Evolutionary conservation across 2,329 filamentous ascomycete species (phyloP).

Genomic region (Fusarium buharicum): DNA sequence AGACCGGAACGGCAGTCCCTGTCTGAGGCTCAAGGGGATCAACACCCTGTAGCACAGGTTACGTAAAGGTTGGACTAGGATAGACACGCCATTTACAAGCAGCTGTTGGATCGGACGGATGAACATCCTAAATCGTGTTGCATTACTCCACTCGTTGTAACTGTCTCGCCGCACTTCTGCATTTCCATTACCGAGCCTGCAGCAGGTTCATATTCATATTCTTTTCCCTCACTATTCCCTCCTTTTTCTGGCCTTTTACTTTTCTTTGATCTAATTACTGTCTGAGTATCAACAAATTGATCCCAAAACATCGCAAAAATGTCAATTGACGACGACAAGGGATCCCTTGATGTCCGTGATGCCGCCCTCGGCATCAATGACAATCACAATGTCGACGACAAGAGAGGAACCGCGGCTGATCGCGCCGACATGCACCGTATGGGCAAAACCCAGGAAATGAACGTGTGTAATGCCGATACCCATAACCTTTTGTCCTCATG

Average conservation of each 20-base stretch:
- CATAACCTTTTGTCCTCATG: fast-evolving
- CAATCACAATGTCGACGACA: conserved; percentile 33
- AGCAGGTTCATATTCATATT: conserved; percentile 8
- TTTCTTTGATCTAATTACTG: too few species aligned
- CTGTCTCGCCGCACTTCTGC: conserved; percentile 21
- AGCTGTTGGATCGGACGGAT: conserved; percentile 6
- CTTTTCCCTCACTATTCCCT: not conserved
- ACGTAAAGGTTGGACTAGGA: not conserved
- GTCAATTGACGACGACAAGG: conserved; percentile 26
- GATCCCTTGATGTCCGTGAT: conserved; percentile 10
- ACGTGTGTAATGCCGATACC: conserved; percentile 16
- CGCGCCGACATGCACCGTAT: conserved; percentile 42
- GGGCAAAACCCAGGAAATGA: conserved; percentile 40
- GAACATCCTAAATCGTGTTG: not conserved
- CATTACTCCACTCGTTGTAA: not conserved
- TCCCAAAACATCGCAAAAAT: conserved; percentile 11
- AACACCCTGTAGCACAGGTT: not conserved
- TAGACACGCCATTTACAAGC: not conserved
- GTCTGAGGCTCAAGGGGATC: not conserved
- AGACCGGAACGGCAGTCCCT: conserved; percentile 1
- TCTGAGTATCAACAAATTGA: not conserved
- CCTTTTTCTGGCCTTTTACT: not conserved
- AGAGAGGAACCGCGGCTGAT: conserved; percentile 35
- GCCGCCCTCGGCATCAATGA: not conserved
- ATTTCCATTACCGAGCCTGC: conserved; percentile 20